phyloP scores from a whole-genome alignment of 2,329 filamentous ascomycete genomes.

The Xylaria hypoxylon region DNA sequence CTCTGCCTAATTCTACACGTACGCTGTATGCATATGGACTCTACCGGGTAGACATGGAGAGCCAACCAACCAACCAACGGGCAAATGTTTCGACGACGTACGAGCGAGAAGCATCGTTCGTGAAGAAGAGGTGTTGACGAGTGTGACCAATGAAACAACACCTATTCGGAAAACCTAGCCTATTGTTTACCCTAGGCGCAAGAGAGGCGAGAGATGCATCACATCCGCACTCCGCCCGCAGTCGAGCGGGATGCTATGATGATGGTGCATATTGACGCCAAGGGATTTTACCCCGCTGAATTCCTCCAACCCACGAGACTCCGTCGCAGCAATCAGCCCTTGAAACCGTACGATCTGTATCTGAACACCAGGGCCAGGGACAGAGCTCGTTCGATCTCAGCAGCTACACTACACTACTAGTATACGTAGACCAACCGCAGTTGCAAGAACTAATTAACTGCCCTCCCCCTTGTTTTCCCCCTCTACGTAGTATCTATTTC shows the following conservation, averaged over 20 bases:
- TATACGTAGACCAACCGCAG: too few relatives aligned
- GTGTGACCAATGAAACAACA: constrained; percentile 7
- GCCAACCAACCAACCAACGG: constrained; percentile 24
- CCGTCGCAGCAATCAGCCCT: constrained; percentile 26
- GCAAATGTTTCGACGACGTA: constrained; percentile 18
- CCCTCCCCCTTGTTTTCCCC: not conserved
- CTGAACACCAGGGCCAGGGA: constrained; percentile 6
- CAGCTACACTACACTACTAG: not conserved
- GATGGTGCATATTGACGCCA: constrained; percentile 17
- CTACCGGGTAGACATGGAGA: constrained; percentile 9
- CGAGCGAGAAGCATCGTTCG: constrained; percentile 30
- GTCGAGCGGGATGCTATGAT: constrained; percentile 18
- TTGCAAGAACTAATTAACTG: not conserved
- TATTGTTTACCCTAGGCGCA: not conserved
- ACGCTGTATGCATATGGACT: not conserved
- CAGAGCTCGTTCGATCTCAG: constrained; percentile 28
- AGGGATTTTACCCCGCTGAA: constrained; percentile 27
- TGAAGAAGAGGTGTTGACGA: constrained; percentile 19
- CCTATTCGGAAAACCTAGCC: not conserved
- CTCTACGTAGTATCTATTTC: not conserved
- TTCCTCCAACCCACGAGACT: constrained; percentile 15
- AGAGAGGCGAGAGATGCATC: constrained; percentile 6
- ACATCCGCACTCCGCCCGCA: constrained; percentile 27
- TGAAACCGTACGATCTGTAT: constrained; percentile 34
- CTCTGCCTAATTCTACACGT: too few relatives aligned